Conservation (phyloP, 2,329 filamentous ascomycete genomes). For the Teratosphaeria epicoccoides region DNA sequence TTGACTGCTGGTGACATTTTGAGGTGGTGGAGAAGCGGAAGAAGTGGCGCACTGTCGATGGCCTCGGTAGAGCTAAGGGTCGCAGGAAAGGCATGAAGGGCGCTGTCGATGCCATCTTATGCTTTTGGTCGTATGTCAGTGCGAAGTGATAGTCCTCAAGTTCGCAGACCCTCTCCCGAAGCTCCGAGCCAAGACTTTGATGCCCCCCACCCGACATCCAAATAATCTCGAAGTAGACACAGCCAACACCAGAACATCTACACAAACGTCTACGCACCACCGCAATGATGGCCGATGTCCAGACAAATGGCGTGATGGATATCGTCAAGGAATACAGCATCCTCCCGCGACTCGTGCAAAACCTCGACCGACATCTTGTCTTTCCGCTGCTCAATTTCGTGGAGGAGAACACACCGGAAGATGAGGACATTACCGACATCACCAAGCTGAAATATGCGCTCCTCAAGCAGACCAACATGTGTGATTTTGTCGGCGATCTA, state of each 20-base stretch:
- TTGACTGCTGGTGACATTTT: slow-evolving; percentile 12
- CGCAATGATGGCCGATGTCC: slow-evolving; percentile 41
- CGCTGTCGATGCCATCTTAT: slow-evolving; percentile 26
- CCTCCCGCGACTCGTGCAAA: slow-evolving; percentile 76
- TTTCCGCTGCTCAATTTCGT: slow-evolving; percentile 94
- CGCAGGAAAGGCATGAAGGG: slow-evolving; percentile 31
- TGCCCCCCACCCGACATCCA: background rate
- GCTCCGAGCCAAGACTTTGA: background rate
- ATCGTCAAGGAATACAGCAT: slow-evolving; percentile 62
- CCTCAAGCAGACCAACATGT: slow-evolving; percentile 97
- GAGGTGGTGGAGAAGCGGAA: slow-evolving; percentile 30
- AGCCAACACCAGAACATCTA: background rate
- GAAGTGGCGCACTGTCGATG: slow-evolving; percentile 28
- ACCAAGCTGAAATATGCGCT: slow-evolving; percentile 84
- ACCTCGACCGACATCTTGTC: slow-evolving; percentile 91
- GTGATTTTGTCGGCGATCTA: slow-evolving; percentile 86
- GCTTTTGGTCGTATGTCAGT: background rate
- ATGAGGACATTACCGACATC: slow-evolving; percentile 68
- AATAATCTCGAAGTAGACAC: background rate
- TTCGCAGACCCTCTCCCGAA: background rate
- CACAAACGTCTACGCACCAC: background rate
- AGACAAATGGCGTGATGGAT: slow-evolving; percentile 32
- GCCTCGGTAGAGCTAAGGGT: slow-evolving; percentile 29
- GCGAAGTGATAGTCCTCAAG: background rate
- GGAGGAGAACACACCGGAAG: slow-evolving; percentile 64